A percentile compares a stretch with the other conserved stretches of the same genome.
These are phyloP conservation scores for Trichophyton simii DNA, from an alignment of 2,329 filamentous ascomycete genomes.

Conservation along the genomic window DNA sequence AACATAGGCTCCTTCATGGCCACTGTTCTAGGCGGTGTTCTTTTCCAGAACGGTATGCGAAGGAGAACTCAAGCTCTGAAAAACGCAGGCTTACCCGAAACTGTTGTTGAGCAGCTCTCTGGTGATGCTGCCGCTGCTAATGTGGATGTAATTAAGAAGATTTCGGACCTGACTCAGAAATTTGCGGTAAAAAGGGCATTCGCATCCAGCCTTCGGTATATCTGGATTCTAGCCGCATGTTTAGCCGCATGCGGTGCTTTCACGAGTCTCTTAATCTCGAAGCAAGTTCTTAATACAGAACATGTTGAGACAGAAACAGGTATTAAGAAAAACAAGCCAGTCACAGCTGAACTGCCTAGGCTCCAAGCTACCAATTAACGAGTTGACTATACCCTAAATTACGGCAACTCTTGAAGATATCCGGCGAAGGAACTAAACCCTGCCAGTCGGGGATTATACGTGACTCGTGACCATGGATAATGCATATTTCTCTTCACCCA, in stretches of 20 bases:
- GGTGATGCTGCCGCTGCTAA: constrained; percentile 37
- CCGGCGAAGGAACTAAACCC: too few species aligned
- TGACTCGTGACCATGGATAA: too few species aligned
- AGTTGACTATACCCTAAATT: too few species aligned
- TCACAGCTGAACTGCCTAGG: neutral
- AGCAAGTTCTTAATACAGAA: neutral
- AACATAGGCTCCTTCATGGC: constrained; percentile 56
- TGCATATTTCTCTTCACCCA: too few species aligned
- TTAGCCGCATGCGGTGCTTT: constrained; percentile 20
- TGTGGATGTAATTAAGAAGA: constrained; percentile 30
- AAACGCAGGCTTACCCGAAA: neutral
- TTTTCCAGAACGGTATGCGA: constrained; percentile 68
- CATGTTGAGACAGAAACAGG: constrained; percentile 4
- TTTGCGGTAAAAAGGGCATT: constrained; percentile 35
- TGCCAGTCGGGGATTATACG: too few species aligned
- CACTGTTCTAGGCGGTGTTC: constrained; percentile 61
- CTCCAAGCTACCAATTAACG: neutral
- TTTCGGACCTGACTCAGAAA: constrained; percentile 29
- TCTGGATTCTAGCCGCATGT: constrained; percentile 38
- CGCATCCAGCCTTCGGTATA: constrained; percentile 37
- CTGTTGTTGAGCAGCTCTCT: constrained; percentile 17
- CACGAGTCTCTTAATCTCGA: neutral
- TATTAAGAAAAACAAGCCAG: neutral
- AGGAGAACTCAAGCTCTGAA: constrained; percentile 20
- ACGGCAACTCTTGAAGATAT: too few species aligned